These are phyloP conservation scores for Suillus clintonianus DNA, from an alignment of 768 basidiomycete species.

Conservation along the genomic window DNA sequence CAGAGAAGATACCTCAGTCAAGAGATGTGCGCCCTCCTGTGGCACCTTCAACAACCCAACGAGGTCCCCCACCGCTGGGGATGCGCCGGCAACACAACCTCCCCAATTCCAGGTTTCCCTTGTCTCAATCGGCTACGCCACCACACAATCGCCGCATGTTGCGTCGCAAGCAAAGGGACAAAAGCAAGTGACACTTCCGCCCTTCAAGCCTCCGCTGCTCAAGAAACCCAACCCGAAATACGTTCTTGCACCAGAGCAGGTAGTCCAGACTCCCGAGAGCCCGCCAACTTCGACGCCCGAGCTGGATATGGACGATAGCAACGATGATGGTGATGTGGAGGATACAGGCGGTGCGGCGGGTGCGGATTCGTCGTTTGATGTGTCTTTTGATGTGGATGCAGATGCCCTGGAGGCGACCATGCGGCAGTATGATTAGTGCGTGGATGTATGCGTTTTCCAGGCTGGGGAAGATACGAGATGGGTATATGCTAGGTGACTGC, in stretches of 20 bases:
- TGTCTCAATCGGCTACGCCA: constrained; percentile 17
- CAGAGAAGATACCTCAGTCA: no score
- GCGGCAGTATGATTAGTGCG: constrained; percentile 28
- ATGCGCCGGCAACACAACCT: constrained; percentile 23
- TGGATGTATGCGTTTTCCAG: background rate
- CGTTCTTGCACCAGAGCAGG: background rate
- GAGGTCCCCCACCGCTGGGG: constrained; percentile 25
- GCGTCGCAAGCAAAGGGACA: constrained; percentile 12
- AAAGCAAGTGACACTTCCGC: constrained; percentile 16
- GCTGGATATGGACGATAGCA: background rate
- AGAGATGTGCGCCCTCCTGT: no score
- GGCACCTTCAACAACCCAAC: no score
- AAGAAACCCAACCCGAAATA: no score
- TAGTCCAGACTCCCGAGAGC: background rate
- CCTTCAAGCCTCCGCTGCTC: constrained; percentile 30
- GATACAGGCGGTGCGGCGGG: background rate
- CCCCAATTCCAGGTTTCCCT: background rate
- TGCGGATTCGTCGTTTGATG: constrained; percentile 32
- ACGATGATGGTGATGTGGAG: background rate
- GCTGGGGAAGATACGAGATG: background rate
- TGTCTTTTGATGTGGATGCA: constrained; percentile 30
- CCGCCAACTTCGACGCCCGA: background rate
- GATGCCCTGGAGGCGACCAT: no score
- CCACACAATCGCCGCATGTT: background rate
- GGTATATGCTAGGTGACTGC: background rate